Evolutionary conservation across 179 eudicot genomes (phyloP).

Genomic region (Spinacia oleracea): DNA sequence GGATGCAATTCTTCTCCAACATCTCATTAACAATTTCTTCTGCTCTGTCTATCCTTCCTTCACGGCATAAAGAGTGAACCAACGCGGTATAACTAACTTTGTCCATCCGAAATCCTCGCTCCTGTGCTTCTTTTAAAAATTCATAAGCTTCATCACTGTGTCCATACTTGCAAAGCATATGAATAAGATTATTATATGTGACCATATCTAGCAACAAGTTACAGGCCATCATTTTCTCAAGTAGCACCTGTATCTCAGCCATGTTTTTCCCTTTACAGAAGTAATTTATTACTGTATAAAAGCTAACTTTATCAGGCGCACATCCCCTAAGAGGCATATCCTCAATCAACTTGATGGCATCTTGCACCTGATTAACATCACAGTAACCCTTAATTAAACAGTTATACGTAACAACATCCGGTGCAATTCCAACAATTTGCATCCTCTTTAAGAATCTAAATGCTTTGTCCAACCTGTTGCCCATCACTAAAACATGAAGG

Average conservation of each 20-base stretch:
- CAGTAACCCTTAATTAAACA: slow-evolving; percentile 85
- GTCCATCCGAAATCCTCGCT: slow-evolving; percentile 62
- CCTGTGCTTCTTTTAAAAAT: slow-evolving; percentile 65
- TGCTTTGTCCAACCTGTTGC: slow-evolving; percentile 63
- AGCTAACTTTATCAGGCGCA: slow-evolving; percentile 80
- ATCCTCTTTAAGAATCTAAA: slow-evolving; percentile 61
- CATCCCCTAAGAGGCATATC: slow-evolving; percentile 65
- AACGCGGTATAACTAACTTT: slow-evolving; percentile 72
- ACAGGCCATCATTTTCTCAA: slow-evolving; percentile 62
- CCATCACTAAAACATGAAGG: slow-evolving; percentile 65
- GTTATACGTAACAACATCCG: slow-evolving; percentile 69
- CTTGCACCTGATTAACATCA: slow-evolving; percentile 46
- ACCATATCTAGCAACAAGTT: slow-evolving; percentile 68
- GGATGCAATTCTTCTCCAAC: slow-evolving; percentile 57
- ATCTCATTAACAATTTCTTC: slow-evolving; percentile 67
- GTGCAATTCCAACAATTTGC: slow-evolving; percentile 60
- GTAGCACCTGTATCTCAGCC: slow-evolving; percentile 50
- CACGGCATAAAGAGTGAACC: slow-evolving; percentile 59
- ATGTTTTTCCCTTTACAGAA: slow-evolving; percentile 62
- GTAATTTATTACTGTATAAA: slow-evolving; percentile 70
- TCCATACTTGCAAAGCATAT: slow-evolving; percentile 70
- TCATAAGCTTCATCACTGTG: slow-evolving; percentile 56
- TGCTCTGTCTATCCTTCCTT: slow-evolving; percentile 55
- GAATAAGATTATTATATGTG: slow-evolving; percentile 72
- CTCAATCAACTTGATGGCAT: slow-evolving; percentile 59